Conservation (phyloP, 768 basidiomycete genomes). For the Macrolepiota dolichaula region DNA sequence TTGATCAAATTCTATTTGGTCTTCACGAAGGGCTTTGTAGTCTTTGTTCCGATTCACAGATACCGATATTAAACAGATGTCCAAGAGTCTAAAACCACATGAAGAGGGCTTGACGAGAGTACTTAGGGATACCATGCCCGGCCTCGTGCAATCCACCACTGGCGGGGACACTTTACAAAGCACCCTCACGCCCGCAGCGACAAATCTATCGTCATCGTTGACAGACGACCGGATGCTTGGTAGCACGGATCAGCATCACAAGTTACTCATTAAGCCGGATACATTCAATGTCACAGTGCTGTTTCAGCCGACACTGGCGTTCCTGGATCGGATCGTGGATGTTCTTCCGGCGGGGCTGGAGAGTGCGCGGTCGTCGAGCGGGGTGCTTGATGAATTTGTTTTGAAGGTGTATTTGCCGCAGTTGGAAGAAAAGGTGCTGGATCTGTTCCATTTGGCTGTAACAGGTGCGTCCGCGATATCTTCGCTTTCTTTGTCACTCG, state of each 20-base stretch:
- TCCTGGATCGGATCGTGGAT: conserved; percentile 69
- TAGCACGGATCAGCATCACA: conserved; percentile 76
- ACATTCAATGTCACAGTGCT: conserved; percentile 92
- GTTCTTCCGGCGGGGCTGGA: conserved; percentile 73
- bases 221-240: conserved; percentile 74
- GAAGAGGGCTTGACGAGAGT: conserved; percentile 85
- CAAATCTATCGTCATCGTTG: neutral
- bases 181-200: conserved; percentile 37
- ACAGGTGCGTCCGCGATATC: conserved; percentile 42
- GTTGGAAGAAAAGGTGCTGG: conserved; percentile 89
- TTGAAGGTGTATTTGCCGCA: conserved; percentile 91
- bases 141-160: conserved; percentile 71
- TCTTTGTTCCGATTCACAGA: conserved; percentile 89
- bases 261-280: conserved; percentile 82
- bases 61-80: conserved; percentile 72
- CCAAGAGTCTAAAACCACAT: conserved; percentile 64
- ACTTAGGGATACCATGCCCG: conserved; percentile 90
- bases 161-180: conserved; percentile 67
- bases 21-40: conserved; percentile 33
- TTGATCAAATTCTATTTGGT: neutral
- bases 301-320: conserved; percentile 91
- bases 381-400: conserved; percentile 89
- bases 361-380: conserved; percentile 59
- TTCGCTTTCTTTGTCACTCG: neutral
- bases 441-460: conserved; percentile 83